phyloP scores from a whole-genome alignment of 169 alveolate species.

The Cryptosporidium bovis region DNA sequence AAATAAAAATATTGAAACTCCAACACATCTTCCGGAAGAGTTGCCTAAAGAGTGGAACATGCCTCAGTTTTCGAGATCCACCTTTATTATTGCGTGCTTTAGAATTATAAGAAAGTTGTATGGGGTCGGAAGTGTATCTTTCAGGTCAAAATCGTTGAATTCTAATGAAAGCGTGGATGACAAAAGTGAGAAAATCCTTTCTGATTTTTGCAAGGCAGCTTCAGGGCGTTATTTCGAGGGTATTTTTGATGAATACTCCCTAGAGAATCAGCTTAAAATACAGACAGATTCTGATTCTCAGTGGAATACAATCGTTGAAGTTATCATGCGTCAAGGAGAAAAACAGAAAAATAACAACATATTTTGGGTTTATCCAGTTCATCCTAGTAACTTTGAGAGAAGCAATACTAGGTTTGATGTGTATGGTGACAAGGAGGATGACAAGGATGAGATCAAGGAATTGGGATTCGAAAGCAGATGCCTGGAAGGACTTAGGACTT shows the following conservation, averaged over 20 bases:
- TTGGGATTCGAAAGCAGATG: conserved; percentile 41
- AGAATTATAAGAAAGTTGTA: conserved; percentile 55
- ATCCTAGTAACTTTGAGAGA: conserved; percentile 27
- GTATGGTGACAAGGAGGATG: conserved; percentile 4
- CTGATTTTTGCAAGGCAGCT: conserved; percentile 38
- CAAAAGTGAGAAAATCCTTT: conserved; percentile 47
- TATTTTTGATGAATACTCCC: conserved; percentile 16
- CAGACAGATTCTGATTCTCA: conserved; percentile 64
- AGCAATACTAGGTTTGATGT: conserved; percentile 13
- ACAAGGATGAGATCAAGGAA: conserved; percentile 11
- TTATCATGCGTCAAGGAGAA: conserved; percentile 28
- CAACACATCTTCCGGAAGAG: conserved; percentile 63
- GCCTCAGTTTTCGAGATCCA: conserved; percentile 69
- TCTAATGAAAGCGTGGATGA: conserved; percentile 11
- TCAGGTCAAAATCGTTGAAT: conserved; percentile 13
- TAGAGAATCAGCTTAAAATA: conserved; percentile 26
- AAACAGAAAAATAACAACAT: conserved; percentile 17
- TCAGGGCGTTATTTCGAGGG: conserved; percentile 62
- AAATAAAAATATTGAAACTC: conserved; percentile 59
- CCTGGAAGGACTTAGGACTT: conserved; percentile 24
- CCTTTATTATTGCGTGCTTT: conserved; percentile 66
- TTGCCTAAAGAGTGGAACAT: conserved; percentile 72
- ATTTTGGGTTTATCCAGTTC: conserved; percentile 64
- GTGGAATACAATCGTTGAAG: conserved; percentile 60
- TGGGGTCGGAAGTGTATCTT: conserved; percentile 43